Evolutionary conservation across 257 asterid species (phyloP).

Genomic region (Paulownia fortunei): DNA sequence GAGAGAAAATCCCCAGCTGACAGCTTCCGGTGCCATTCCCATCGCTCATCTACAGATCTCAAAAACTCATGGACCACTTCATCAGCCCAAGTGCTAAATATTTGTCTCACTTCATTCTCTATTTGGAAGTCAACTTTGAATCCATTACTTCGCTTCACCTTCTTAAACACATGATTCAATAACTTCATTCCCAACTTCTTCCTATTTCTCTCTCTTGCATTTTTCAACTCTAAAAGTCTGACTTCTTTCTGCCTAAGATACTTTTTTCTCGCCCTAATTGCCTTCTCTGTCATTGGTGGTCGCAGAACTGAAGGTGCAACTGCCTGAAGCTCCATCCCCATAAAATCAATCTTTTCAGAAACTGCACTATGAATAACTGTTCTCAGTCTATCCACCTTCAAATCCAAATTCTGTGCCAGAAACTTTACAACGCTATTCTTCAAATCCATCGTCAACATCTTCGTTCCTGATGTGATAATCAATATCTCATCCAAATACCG

Average conservation of each 20-base stretch:
- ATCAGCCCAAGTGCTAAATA: slow-evolving; percentile 79
- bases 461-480: slow-evolving; percentile 78
- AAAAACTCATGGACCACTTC: slow-evolving; percentile 69
- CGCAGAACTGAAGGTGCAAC: slow-evolving; percentile 83
- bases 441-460: slow-evolving; percentile 68
- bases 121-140: slow-evolving; percentile 60
- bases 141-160: slow-evolving; percentile 59
- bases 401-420: slow-evolving; percentile 57
- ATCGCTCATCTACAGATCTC: slow-evolving; percentile 68
- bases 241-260: slow-evolving; percentile 89
- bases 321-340: slow-evolving; percentile 97
- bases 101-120: slow-evolving; percentile 64
- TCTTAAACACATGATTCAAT: slow-evolving; percentile 64
- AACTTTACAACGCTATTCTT: slow-evolving; percentile 55
- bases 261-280: slow-evolving; percentile 85
- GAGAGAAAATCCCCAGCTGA: slow-evolving; percentile 83
- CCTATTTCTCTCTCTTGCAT: slow-evolving; percentile 80
- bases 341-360: slow-evolving; percentile 82
- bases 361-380: slow-evolving; percentile 85
- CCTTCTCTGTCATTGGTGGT: slow-evolving; percentile 76
- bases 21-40: slow-evolving; percentile 82
- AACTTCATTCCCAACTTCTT: slow-evolving; percentile 81
- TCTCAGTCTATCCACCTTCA: slow-evolving; percentile 57
- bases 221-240: slow-evolving; percentile 68
- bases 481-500: slow-evolving; percentile 86